Evolutionary conservation across 148 eudicot species (phyloP).

Genomic region (Suaeda aralocaspica): DNA sequence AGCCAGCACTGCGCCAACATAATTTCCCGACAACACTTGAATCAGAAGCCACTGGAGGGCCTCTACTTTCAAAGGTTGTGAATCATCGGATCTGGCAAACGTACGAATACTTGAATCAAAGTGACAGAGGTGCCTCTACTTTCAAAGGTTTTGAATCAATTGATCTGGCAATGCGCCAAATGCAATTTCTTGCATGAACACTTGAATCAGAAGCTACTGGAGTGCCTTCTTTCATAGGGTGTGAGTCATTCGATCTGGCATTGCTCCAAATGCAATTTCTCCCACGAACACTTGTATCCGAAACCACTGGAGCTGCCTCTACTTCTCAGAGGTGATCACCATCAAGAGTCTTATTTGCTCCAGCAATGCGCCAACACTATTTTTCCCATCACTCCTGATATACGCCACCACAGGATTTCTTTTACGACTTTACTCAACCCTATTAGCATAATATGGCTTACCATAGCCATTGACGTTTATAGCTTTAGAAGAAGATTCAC

Average conservation of each 20-base stretch:
- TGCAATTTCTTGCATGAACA: constrained; percentile 26
- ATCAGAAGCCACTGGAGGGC: constrained; percentile 20
- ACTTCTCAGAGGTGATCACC: constrained; percentile 3
- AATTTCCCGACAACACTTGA: constrained; percentile 27
- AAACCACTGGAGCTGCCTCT: too few relatives aligned
- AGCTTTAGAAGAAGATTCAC: constrained; percentile 17
- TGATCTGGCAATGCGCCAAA: constrained; percentile 17
- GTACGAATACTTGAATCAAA: too few relatives aligned
- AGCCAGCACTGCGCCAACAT: constrained; percentile 16
- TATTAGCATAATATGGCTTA: constrained; percentile 18
- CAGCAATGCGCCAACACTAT: constrained; percentile 19
- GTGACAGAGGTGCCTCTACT: constrained; percentile 27
- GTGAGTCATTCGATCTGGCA: too few relatives aligned
- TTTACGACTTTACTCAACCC: constrained; percentile 15
- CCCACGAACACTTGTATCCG: too few relatives aligned
- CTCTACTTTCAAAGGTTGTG: too few relatives aligned
- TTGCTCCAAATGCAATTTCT: too few relatives aligned
- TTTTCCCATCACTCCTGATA: constrained; percentile 29
- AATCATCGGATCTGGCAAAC: too few relatives aligned
- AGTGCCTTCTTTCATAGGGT: too few relatives aligned
- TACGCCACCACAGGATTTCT: constrained; percentile 19
- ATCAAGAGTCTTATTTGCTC: constrained; percentile 15
- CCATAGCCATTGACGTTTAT: constrained; percentile 9
- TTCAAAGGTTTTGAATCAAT: constrained; percentile 20
- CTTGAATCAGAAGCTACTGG: constrained; percentile 22